Evolutionary conservation across 2,329 filamentous ascomycete genomes (phyloP), one percentile per base, ranked within the genome.

Genomic region (Curvularia hawaiiensis): DNA sequence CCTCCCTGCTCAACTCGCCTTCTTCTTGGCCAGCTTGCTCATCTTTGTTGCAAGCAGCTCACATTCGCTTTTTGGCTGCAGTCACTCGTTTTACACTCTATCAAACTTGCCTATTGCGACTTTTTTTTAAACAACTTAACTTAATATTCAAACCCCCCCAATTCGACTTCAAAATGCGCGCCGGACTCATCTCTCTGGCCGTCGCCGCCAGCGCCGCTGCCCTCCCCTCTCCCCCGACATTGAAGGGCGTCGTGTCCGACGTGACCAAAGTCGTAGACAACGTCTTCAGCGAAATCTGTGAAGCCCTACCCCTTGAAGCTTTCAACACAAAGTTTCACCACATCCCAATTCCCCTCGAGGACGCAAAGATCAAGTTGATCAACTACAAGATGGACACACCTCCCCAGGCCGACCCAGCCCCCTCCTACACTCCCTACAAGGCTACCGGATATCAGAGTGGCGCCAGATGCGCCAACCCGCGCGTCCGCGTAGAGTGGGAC

Each of bases 401-500:
- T 7, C 16, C 16, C 16, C 16, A 38, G 16, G 7, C 35, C 35
- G 16, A 38, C 6, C 35, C 35, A 9, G 6, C 35, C 2, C 16
- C 35, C 4, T 4, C n/a, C 14, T 10, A 31, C 10, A 2, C 12
- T 35, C 5, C 33, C 33, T 35, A 35, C 33, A 20, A 30, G 1
- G 16, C 38, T 16, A 44, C 22, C 31, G 33, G 18, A 41, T 26
- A n/a, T 12, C 57, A 22, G 39, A 16, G 47, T 12, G 45, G 46
- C 10, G 63, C 63, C 16, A 64, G 57, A 38, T 75, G 73, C 63
- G 50, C 63, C 40, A 74, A 67, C 57, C 60, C 64, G 14, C 69
- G 68, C 39, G 54, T 69, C n/a, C 72, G 73, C 41, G 53, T 53
- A 18, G 73, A 75, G 52, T 75, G 73, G 73, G 67, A 75, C 59